Base-by-base conservation (phyloP, 1,284 basidiomycete genomes). In the Malassezia psittaci region DNA sequence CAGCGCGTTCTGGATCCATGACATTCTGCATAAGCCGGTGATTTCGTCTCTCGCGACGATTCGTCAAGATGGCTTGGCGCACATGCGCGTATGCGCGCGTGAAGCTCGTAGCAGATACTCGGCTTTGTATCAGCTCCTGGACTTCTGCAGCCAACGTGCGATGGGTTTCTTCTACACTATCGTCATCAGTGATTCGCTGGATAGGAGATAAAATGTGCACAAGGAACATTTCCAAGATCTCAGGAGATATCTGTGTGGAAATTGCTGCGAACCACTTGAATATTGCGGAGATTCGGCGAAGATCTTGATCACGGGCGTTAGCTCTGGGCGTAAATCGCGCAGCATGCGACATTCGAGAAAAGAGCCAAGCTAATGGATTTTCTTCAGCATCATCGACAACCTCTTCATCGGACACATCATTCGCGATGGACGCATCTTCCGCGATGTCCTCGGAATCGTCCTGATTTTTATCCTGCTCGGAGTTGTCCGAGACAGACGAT, bases 331-430 rank as follows among this genome's bases (percentile, higher is more conserved):
- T 71, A 35, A 75, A 69, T 34, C 79, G 76, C 13, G 86, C 83
- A 72, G 93, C 85, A 77, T 88, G 93, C 0, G 91, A 96, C 41
- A 96, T 78, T 64, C 87, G 87, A 16, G 89, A 90, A 79, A 96
- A 96, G 39, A 96, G 77, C 90, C 91, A 96, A 0, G 87, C 82
- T 1, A 96, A 78, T 13, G 47, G 47, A 16, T 38, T 39, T 11
- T 48, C 47, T 9, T 48, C 47, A 7, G 58, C 61, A 0, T 55
- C 52, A 48, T 57, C 42, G 3, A 35, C 21, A 5, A 24, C 48
- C 6, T 39, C 42, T 29, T 29, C 24, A 29, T 29, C 24, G 24
- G 24, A n/a, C n/a, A n/a, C n/a, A n/a, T n/a, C n/a, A n/a, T n/a
- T n/a, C n/a, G n/a, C n/a, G 12, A 49, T 52, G 40, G 54, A 57